Conservation (phyloP, 495 filamentous ascomycete genomes). For the Paragyromitra xinjiangensis region DNA sequence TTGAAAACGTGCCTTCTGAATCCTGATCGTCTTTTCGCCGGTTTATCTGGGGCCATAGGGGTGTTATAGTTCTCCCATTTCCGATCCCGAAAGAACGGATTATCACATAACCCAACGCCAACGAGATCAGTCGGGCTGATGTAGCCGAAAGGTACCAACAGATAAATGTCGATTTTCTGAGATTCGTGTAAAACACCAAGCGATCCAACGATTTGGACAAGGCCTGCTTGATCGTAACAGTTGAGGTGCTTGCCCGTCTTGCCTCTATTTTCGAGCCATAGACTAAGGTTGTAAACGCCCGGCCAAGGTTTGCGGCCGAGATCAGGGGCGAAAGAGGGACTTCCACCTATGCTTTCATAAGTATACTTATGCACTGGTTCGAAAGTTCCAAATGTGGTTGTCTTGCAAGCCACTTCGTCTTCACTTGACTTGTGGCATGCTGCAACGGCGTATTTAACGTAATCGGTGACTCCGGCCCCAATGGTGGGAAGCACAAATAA, state of each 20-base stretch:
- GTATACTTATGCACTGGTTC: not conserved
- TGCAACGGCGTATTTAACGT: not conserved
- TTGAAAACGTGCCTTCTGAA: not conserved
- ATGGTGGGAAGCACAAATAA: constrained; percentile 1
- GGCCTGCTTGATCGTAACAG: not conserved
- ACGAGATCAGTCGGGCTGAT: not conserved
- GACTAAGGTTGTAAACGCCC: not conserved
- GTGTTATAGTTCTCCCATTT: not conserved
- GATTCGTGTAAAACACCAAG: not conserved
- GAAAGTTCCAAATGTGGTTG: not conserved
- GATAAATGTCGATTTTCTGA: not conserved
- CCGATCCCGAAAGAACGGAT: not conserved
- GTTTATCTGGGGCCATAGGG: not conserved
- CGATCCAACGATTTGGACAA: not conserved
- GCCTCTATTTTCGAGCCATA: not conserved
- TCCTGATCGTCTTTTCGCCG: not conserved
- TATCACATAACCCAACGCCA: not conserved
- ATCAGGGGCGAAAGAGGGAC: not conserved
- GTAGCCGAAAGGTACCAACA: not conserved
- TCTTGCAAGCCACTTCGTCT: not conserved
- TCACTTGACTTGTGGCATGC: not conserved
- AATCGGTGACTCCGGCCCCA: not conserved
- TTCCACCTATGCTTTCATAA: not conserved
- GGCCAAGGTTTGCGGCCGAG: too few relatives aligned
- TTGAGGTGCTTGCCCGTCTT: not conserved